Evolutionary conservation across 805 yeast species (phyloP).

Genomic region (Yamadazyma ubonensis): DNA sequence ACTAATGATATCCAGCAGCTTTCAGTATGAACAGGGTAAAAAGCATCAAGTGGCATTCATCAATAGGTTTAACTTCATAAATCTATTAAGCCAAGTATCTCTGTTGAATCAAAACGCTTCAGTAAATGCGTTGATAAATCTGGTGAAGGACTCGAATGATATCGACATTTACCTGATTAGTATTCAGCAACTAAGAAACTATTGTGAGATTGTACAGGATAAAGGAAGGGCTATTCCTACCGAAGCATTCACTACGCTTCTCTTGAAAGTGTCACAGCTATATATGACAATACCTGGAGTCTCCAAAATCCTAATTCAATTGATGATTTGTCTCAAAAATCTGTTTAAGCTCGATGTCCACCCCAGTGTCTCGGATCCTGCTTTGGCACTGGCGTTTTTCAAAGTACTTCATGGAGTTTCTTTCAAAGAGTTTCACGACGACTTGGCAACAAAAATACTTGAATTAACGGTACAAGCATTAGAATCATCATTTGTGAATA

Average conservation of each 20-base stretch:
- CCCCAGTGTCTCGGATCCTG: neutral
- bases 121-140: conserved; percentile 24
- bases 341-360: conserved; percentile 7
- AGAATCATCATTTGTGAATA: neutral
- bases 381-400: conserved; percentile 1
- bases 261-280: conserved; percentile 14
- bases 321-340: conserved; percentile 11
- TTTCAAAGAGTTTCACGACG: conserved; percentile 12
- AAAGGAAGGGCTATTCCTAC: conserved; percentile 16
- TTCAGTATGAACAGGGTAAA: conserved; percentile 26
- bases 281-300: conserved; percentile 19
- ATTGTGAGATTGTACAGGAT: conserved; percentile 19
- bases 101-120: conserved; percentile 32
- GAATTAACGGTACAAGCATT: neutral
- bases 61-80: conserved; percentile 37
- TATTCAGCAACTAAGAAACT: conserved; percentile 20
- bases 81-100: conserved; percentile 34
- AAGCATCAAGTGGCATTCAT: conserved; percentile 31
- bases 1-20: conserved; percentile 38
- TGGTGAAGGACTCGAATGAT: conserved; percentile 24
- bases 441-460: conserved; percentile 6
- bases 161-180: conserved; percentile 22
- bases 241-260: conserved; percentile 21
- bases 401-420: conserved; percentile 2
- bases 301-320: conserved; percentile 17